Evolutionary conservation across 805 yeast species (phyloP), one percentile per base, ranked within the genome.

Genomic region (Blastobotrys americana): DNA sequence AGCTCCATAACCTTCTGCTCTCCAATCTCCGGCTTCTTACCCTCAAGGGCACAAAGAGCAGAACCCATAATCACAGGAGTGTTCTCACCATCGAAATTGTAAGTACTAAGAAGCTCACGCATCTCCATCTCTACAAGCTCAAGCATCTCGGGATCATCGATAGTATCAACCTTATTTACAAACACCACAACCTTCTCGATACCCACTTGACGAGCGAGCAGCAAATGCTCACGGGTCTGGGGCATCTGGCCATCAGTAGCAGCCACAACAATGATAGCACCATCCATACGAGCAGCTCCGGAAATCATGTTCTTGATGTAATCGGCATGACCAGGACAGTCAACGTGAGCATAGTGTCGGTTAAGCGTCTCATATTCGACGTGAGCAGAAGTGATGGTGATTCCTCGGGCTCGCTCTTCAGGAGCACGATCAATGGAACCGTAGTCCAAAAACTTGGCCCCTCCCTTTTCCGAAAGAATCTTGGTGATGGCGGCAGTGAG

Each of bases 161-260:
- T 79, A 58, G 96, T 84, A 69, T 93, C 98, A 59, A 93, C 93
- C 76, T 93, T 93, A 84, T 93, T 93, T 49, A 93, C 97, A 60
- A 85, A 93, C 43, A 93, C 98, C 68, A 93, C 97, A 64, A 93
- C 78, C 72, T 88, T 79, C 73, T 90, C 95, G 56, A 93, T 96
- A 78, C 98, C 98, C 66, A 93, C 97, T 76, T 93, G 98, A 77
- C 97, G 87, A 54, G 98, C 98, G 63, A 93, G 81, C 69, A 93
- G 74, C 73, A 93, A 77, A 74, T 93, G 98, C 75, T 93, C 98
- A 76, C 97, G 86, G 58, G 98, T 93, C 76, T 93, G 98, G 65
- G 97, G 97, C 97, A 90, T 93, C 73, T 88, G 96, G 64, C 98
- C 98, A 65, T 93, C 98, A 47, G 96, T 76, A 53, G 98, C 98